Evolutionary conservation across 2,329 filamentous ascomycete species (phyloP).

Genomic region (Fusarium sp.): DNA sequence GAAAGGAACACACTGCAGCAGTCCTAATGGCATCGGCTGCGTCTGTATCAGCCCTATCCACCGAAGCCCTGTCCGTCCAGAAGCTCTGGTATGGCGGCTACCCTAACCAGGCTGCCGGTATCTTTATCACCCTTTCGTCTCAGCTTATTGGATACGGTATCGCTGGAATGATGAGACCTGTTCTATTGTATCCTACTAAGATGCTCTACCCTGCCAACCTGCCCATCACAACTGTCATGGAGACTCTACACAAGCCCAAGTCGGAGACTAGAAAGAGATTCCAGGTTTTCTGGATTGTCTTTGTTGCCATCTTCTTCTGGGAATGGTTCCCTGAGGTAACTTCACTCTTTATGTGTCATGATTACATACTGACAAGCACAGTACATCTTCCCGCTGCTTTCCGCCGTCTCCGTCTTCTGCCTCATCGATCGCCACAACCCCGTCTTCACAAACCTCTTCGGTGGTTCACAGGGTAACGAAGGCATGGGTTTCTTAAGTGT

Average conservation of each 20-base stretch:
- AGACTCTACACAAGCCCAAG: slow-evolving; percentile 48
- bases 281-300: slow-evolving; percentile 57
- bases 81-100: slow-evolving; percentile 60
- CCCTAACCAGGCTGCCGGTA: slow-evolving; percentile 55
- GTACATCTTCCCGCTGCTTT: slow-evolving; percentile 60
- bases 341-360: rapidly evolving
- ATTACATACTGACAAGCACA: not conserved
- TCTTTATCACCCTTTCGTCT: slow-evolving; percentile 62
- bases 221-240: slow-evolving; percentile 50
- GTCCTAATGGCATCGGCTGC: slow-evolving; percentile 61
- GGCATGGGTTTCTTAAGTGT: slow-evolving; percentile 31
- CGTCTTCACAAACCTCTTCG: slow-evolving; percentile 37
- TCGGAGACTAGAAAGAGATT: slow-evolving; percentile 56
- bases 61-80: slow-evolving; percentile 61
- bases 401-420: slow-evolving; percentile 47
- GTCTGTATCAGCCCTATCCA: slow-evolving; percentile 50
- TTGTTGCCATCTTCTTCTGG: slow-evolving; percentile 59
- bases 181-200: slow-evolving; percentile 62
- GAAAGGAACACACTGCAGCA: slow-evolving; percentile 53
- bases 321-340: slow-evolving; percentile 50
- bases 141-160: slow-evolving; percentile 65
- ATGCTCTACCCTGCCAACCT: slow-evolving; percentile 54
- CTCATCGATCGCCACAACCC: slow-evolving; percentile 23
- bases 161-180: slow-evolving; percentile 60
- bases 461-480: slow-evolving; percentile 35